Conservation (phyloP, 345 rosid species). For the Rhodamnia rubescens region DNA sequence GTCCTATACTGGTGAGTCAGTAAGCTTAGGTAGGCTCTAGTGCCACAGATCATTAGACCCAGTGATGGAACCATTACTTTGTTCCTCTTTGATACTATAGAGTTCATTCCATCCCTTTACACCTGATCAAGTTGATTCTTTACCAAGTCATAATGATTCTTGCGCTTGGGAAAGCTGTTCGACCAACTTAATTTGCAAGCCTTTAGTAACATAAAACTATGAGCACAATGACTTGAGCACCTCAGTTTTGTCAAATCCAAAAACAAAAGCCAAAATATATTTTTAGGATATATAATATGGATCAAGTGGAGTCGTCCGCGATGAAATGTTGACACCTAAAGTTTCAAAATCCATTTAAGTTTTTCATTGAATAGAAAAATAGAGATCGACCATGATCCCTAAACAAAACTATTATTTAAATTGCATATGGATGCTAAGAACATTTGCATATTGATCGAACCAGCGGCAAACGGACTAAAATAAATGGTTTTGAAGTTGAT, state of each 20-base stretch:
- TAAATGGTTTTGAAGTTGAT: too few relatives aligned
- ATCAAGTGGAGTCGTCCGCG: neutral
- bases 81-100: neutral
- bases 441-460: too few relatives aligned
- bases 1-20: neutral
- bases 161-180: neutral
- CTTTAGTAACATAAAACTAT: neutral
- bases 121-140: neutral
- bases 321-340: neutral
- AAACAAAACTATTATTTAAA: too few relatives aligned
- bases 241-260: neutral
- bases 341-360: too few relatives aligned
- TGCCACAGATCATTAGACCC: neutral
- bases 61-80: neutral
- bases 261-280: neutral
- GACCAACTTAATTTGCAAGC: neutral
- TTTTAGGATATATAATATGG: neutral
- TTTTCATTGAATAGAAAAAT: too few relatives aligned
- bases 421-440: too few relatives aligned
- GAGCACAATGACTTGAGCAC: neutral
- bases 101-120: neutral
- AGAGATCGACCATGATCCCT: too few relatives aligned
- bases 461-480: too few relatives aligned
- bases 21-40: fast-evolving
- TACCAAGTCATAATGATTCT: neutral